Base-by-base conservation (phyloP, 1,284 basidiomycete genomes). In the Ustilago bromivora region DNA sequence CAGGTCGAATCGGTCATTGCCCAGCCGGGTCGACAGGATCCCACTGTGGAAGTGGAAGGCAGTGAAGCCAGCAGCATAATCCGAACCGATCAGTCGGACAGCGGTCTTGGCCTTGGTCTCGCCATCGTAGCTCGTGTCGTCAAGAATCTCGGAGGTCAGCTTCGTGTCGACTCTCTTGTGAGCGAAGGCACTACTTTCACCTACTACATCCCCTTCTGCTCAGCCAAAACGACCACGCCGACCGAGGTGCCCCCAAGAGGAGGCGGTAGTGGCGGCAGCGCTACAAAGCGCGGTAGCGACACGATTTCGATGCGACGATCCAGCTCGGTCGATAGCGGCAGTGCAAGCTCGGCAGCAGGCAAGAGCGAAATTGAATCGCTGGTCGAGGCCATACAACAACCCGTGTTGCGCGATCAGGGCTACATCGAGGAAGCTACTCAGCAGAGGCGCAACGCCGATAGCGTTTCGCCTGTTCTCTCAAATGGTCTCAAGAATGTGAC, bases 121-220 rank as follows among this genome's bases (percentile, higher is more conserved):
- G 93, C 93, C 12, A 91, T 94, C 8, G 93, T 94, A 5, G 92
- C 92, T 0, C 89, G 93, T n/a, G 93, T 94, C 38, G 92, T 94
- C 7, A 91, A 92, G 83, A 93, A 94, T 80, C 88, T 94, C 0
- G 90, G 90, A 1, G 93, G 93, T 2, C 92, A 93, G 84, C 89
- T 95, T 12, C 90, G 92, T 5, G 93, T 93, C 2, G 92, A 94
- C 76, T 94, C 92, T 0, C 89, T 90, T 59, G 88, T 91, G 6
- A 88, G 88, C 56, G 87, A 90, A 82, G 93, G 93, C n/a, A 92
- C 91, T 47, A 88, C 89, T 6, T 94, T 94, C 87, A 91, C 91
- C 1, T 91, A 92, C 86, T 87, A 92, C 8, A 90, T 92, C 57
- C 91, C 92, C 0, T 89, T 92, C 65, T 64, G 64, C 65, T 17